A percentile compares a stretch with the other conserved stretches of the same genome.
Conservation (phyloP, 441 rosid genomes). For the Codiaeum variegatum region DNA sequence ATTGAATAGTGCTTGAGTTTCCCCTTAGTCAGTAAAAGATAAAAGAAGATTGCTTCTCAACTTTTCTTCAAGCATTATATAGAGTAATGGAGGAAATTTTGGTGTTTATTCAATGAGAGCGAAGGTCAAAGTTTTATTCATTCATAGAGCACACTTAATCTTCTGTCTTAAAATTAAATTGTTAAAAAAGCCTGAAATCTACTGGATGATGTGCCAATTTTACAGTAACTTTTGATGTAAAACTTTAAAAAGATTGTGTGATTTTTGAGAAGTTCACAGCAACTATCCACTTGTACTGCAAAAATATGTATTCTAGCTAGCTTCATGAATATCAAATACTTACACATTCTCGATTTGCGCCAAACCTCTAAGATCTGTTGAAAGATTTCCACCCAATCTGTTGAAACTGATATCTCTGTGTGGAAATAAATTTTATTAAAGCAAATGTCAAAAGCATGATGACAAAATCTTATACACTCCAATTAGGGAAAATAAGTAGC, state of each 20-base stretch:
- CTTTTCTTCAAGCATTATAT: background rate
- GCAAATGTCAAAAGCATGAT: background rate
- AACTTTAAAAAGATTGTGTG: background rate
- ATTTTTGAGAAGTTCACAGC: background rate
- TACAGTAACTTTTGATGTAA: background rate
- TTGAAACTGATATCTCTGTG: slow-evolving; percentile 49
- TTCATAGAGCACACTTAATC: background rate
- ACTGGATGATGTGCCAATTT: background rate
- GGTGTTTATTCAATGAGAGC: background rate
- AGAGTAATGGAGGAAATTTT: background rate
- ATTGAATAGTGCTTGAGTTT: background rate
- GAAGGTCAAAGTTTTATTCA: background rate
- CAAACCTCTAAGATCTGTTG: slow-evolving; percentile 23
- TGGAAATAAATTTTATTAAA: background rate
- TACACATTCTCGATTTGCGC: slow-evolving; percentile 22
- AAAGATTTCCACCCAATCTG: slow-evolving; percentile 29
- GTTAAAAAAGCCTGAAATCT: background rate
- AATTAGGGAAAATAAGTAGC: background rate
- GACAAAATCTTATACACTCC: background rate
- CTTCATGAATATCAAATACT: slow-evolving; percentile 15
- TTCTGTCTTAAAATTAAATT: background rate
- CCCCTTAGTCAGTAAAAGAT: background rate
- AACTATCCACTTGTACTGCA: no score
- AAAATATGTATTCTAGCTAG: background rate
- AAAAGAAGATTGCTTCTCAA: background rate